phyloP scores from a whole-genome alignment of 1,284 basidiomycete species.

The Mrakiaceae sp. region DNA sequence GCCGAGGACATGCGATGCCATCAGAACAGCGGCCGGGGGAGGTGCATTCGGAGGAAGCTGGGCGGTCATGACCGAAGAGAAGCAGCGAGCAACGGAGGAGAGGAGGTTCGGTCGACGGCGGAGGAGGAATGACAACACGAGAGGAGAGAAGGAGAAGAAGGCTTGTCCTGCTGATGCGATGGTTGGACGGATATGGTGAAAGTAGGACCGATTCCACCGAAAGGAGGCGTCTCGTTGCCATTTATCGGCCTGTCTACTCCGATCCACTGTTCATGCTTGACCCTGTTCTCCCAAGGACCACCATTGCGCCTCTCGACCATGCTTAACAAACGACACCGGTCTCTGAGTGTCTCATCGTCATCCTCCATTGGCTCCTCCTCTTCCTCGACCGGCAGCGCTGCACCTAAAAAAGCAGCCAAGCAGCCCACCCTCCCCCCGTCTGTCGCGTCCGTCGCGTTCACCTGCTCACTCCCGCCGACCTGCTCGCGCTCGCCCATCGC shows the following conservation, averaged over 20 bases:
- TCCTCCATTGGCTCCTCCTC: not conserved
- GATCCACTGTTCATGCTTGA: too few relatives aligned
- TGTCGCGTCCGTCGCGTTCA: not conserved
- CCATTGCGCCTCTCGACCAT: not conserved
- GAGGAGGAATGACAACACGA: not conserved
- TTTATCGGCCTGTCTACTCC: too few relatives aligned
- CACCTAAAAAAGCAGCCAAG: not conserved
- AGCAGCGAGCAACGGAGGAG: not conserved
- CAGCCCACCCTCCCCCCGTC: not conserved
- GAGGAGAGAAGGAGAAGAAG: too few relatives aligned
- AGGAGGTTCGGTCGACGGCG: not conserved
- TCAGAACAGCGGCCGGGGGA: conserved; percentile 6
- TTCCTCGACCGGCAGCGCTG: not conserved
- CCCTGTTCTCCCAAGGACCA: too few relatives aligned
- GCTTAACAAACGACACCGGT: not conserved
- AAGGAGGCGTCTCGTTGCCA: too few relatives aligned
- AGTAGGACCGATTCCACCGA: too few relatives aligned
- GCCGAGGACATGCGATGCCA: conserved; percentile 21
- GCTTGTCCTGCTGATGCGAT: too few relatives aligned
- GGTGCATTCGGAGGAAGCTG: not conserved
- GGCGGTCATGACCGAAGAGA: not conserved
- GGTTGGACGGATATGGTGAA: too few relatives aligned
- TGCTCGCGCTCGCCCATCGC: conserved; percentile 52
- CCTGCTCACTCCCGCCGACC: conserved; percentile 62
- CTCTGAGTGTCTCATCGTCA: not conserved